Evolutionary conservation across 495 filamentous ascomycete species (phyloP).

Genomic region (Aspergillus conjunctus): DNA sequence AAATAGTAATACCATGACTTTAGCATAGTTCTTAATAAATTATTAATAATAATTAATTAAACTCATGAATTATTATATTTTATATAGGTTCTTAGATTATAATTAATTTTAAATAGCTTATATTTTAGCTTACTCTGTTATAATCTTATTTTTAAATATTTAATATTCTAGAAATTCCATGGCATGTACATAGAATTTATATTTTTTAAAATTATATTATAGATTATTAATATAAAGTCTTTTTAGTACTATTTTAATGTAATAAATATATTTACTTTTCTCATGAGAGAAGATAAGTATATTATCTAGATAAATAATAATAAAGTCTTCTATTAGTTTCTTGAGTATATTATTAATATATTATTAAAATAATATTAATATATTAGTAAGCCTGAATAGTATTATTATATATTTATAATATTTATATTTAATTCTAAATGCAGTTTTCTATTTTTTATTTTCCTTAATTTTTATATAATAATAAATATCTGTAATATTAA

Average conservation of each 20-base stretch:
- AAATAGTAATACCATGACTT: too few species aligned
- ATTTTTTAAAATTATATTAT: neutral
- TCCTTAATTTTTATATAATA: neutral
- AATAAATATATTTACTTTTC: too few species aligned
- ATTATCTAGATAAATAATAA: too few species aligned
- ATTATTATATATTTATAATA: neutral
- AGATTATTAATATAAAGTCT: neutral
- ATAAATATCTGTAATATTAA: too few species aligned
- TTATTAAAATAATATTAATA: neutral
- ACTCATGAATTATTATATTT: too few species aligned
- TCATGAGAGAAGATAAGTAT: too few species aligned
- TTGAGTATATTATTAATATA: neutral
- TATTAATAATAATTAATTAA: too few species aligned
- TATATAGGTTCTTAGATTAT: slow-evolving; percentile 25
- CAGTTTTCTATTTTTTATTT: neutral
- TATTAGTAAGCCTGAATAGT: neutral
- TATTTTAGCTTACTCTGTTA: neutral
- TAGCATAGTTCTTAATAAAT: too few species aligned
- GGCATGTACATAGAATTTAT: neutral
- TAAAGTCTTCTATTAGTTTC: neutral
- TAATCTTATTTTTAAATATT: neutral
- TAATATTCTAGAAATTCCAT: neutral
- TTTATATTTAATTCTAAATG: neutral
- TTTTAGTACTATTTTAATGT: neutral
- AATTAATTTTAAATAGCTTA: neutral